Percentiles rank a stretch among this genome's conserved stretches.
These are phyloP conservation scores for Leptographium galeiforme DNA, from an alignment of 2,329 filamentous ascomycete genomes.

Conservation along the genomic window DNA sequence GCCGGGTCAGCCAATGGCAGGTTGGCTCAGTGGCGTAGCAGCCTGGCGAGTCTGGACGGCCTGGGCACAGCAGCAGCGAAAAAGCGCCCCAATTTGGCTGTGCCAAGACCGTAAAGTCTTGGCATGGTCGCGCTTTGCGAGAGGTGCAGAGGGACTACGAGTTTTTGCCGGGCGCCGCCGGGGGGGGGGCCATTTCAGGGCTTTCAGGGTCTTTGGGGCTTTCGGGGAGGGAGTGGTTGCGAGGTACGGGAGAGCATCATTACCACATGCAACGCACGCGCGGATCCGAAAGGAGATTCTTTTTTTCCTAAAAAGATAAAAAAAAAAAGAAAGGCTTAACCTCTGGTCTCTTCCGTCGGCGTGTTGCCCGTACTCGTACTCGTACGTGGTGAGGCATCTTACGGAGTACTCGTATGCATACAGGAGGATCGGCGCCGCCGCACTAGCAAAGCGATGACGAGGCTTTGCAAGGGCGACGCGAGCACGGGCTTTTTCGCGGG, in stretches of 20 bases:
- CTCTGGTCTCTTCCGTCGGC: no score
- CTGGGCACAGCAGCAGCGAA: conserved; percentile 1
- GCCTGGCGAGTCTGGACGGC: conserved; percentile 5
- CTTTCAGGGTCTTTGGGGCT: no score
- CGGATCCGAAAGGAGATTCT: no score
- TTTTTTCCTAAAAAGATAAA: no score
- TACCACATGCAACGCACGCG: no score
- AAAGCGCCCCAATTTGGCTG: not conserved
- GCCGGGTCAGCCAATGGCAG: conserved; percentile 7
- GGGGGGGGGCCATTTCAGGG: no score
- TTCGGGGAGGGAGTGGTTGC: no score
- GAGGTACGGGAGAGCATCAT: no score
- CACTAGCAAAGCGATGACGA: conserved; percentile 1
- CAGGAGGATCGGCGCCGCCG: not conserved
- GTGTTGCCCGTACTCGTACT: not conserved
- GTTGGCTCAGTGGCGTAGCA: conserved; percentile 4
- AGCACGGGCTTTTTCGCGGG: not conserved
- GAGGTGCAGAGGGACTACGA: not conserved
- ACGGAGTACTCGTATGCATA: not conserved
- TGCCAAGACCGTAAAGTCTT: not conserved
- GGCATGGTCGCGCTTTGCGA: not conserved
- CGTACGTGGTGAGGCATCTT: not conserved
- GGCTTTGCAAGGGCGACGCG: not conserved
- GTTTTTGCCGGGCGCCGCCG: not conserved
- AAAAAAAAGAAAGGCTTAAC: no score